Percentiles rank a stretch among this genome's conserved stretches.
Evolutionary conservation across 148 eudicot species (phyloP).

Genomic region (Diospyros lotus): DNA sequence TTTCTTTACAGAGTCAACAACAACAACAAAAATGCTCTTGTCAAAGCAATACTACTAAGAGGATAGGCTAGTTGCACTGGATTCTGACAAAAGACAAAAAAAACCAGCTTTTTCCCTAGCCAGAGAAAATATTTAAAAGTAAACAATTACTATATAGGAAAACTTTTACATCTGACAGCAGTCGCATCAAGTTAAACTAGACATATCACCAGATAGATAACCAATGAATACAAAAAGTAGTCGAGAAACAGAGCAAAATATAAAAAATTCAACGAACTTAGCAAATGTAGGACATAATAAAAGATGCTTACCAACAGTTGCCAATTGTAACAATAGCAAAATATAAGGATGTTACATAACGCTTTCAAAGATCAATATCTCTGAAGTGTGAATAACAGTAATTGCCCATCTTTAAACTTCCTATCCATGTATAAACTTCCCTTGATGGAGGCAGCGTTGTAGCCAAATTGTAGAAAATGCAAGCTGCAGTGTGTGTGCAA

Average conservation of each 20-base stretch:
- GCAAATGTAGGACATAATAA: not conserved
- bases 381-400: conserved; percentile 33
- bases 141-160: not conserved
- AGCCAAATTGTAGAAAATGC: no score
- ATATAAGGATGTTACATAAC: conserved; percentile 33
- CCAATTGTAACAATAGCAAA: conserved; percentile 42
- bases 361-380: conserved; percentile 34
- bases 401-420: conserved; percentile 38
- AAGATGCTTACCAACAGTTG: conserved; percentile 35
- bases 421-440: conserved; percentile 45
- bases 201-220: not conserved
- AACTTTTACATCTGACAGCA: not conserved
- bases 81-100: no score
- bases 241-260: not conserved
- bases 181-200: not conserved
- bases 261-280: not conserved
- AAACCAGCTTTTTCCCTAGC: no score
- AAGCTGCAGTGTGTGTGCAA: conserved; percentile 3
- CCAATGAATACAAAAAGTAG: no score
- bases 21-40: no score
- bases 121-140: no score
- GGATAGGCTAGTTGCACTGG: no score
- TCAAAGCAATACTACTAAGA: no score
- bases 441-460: not conserved
- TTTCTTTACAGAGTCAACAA: no score